Percentiles rank a stretch among this genome's conserved stretches.
phyloP scores from a whole-genome alignment of 2,329 filamentous ascomycete species.

The Ophiostoma populinum region DNA sequence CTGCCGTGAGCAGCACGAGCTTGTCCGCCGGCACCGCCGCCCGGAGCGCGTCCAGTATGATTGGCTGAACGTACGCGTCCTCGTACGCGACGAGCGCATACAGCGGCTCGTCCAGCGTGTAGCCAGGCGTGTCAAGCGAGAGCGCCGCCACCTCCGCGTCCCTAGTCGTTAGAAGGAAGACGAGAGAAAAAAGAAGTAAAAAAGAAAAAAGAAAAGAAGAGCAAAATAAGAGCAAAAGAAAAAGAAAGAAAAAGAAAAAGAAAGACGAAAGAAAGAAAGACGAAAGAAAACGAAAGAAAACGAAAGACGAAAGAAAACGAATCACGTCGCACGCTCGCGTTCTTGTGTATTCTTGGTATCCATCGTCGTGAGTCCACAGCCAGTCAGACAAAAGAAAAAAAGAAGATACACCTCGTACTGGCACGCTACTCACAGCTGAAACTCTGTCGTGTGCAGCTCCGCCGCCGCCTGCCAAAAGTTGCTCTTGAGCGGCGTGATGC shows the following conservation, averaged over 20 bases:
- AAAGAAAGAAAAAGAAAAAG: neutral
- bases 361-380: neutral
- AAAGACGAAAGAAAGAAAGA: neutral
- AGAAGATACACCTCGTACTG: neutral
- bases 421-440: constrained; percentile 58
- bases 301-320: constrained; percentile 1
- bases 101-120: constrained; percentile 22
- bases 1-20: constrained; percentile 26
- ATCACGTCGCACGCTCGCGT: neutral
- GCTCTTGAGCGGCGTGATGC: constrained; percentile 76
- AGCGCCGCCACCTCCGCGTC: neutral
- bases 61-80: constrained; percentile 74
- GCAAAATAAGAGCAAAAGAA: neutral
- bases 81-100: constrained; percentile 71
- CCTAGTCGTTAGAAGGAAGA: neutral
- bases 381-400: too few species aligned
- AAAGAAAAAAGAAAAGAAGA: neutral
- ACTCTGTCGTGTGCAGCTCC: constrained; percentile 48
- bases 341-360: neutral
- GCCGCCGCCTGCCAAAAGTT: constrained; percentile 71
- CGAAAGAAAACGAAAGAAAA: neutral
- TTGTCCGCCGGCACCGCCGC: constrained; percentile 36
- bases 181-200: neutral
- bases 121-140: neutral
- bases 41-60: constrained; percentile 59